phyloP scores from a whole-genome alignment of 2,329 filamentous ascomycete genomes.

The Colletotrichum lini region DNA sequence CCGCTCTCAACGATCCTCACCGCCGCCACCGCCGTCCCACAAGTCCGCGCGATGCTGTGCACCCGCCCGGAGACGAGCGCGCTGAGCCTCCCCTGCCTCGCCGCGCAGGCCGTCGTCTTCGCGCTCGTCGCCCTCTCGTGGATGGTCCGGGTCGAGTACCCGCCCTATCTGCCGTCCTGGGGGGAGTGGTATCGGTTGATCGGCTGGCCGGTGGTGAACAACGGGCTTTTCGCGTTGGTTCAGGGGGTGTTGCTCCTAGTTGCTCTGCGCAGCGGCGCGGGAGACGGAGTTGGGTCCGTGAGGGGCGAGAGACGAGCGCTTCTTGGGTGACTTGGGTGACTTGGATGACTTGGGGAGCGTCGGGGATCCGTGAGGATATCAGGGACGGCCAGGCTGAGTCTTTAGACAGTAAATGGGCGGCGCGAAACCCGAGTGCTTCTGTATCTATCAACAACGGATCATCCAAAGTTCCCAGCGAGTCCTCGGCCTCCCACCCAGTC shows the following conservation, averaged over 20 bases:
- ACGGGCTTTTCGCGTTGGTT: neutral
- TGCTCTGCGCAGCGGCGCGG: neutral
- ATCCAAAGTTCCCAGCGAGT: no score
- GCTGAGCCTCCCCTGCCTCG: conserved; percentile 9
- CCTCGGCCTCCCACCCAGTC: neutral
- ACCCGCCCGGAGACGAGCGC: neutral
- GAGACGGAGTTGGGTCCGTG: neutral
- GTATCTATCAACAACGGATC: no score
- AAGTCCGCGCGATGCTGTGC: neutral
- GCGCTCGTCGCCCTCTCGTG: conserved; percentile 6
- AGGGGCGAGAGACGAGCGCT: neutral
- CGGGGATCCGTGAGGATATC: neutral
- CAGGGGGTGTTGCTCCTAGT: conserved; percentile 1
- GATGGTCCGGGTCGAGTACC: conserved; percentile 12
- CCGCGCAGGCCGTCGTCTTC: conserved; percentile 4
- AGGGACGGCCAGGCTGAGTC: no score
- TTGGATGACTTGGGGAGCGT: no score
- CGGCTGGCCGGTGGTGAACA: conserved; percentile 30
- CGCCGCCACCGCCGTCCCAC: neutral
- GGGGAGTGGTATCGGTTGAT: conserved; percentile 28
- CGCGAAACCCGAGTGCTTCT: neutral
- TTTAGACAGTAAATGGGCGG: neutral
- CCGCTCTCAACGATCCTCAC: neutral
- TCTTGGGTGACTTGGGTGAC: neutral
- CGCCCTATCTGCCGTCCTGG: conserved; percentile 5